Evolutionary conservation across 352 stramenopile species (phyloP), one percentile per base, ranked within the genome.

Genomic region (Phytophthora hibernalis): DNA sequence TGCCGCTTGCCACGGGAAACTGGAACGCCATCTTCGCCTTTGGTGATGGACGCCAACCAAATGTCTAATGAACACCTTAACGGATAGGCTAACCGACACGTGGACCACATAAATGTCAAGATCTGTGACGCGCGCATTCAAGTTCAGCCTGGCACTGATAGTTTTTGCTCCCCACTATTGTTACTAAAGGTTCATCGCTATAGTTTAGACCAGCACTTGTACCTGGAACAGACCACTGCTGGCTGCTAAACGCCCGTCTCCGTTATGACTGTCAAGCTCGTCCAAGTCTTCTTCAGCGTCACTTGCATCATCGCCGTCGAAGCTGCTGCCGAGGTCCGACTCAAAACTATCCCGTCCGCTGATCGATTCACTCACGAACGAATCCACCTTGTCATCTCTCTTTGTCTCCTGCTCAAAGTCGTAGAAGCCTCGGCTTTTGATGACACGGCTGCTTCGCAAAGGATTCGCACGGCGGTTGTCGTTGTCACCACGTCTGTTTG

Each of bases 361-460:
- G 38, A 63, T 20, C 7, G 57, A 67, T 71, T 22, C 64, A 59
- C 65, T 70, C 26, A 43, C 48, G 9, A 65, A 43, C 4, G 38
- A 57, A 6, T 72, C 61, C 37, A 44, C 12, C 37, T 54, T 68
- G 43, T 69, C 52, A 20, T 65, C 56, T 11, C 37, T 56, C 22
- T 66, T 70, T 7, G 61, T 18, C 28, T 73, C 71, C 16, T 74
- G 54, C 5, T 87, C 76, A 22, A 92, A 68, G 54, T 90, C 76
- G 53, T 93, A 93, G 48, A 90, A 93, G 0, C 85, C 85, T 28
- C 85, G 76, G 59, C 85, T 93, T 62, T 88, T 88, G 60, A 93
- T 93, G 16, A 91, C 78, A 9, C 85, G 85, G 42, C 82, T 92
- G 50, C 49, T 82, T 52, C 77, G 79, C 16, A 93, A 30, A 48